A percentile compares a stretch with the other conserved stretches of the same genome.
Conservation (phyloP, 495 filamentous ascomycete genomes). For the Penicillium malachiteum region DNA sequence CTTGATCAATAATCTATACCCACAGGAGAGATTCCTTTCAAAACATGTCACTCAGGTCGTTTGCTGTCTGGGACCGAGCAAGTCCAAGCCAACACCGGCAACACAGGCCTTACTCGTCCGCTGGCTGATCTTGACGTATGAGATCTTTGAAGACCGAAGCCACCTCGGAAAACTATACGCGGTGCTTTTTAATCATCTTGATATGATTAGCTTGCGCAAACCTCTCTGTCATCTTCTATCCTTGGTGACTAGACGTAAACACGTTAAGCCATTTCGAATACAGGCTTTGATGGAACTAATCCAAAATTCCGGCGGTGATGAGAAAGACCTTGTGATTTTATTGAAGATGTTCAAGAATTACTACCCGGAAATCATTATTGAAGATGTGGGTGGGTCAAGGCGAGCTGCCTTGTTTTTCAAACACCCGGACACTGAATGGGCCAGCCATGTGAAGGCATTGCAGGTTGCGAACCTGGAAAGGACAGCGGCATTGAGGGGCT, state of each 20-base stretch:
- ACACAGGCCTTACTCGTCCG: constrained; percentile 68
- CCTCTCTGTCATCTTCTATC: constrained; percentile 79
- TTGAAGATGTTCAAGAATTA: constrained; percentile 84
- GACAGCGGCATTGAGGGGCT: constrained; percentile 24
- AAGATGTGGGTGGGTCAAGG: constrained; percentile 48
- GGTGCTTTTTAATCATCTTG: constrained; percentile 78
- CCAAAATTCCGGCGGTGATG: constrained; percentile 49
- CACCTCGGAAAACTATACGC: constrained; percentile 71
- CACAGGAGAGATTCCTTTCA: constrained; percentile 59
- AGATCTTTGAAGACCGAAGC: constrained; percentile 63
- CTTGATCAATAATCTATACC: constrained; percentile 75
- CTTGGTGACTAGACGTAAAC: constrained; percentile 77
- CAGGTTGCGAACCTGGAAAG: constrained; percentile 54
- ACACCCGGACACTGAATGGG: constrained; percentile 79
- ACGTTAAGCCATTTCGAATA: constrained; percentile 82
- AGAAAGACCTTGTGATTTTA: constrained; percentile 75
- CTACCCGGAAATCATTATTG: constrained; percentile 85
- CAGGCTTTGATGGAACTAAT: constrained; percentile 69
- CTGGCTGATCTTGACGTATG: constrained; percentile 81
- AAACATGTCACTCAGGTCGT: constrained; percentile 65
- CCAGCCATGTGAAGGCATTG: constrained; percentile 62
- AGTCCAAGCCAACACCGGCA: constrained; percentile 69
- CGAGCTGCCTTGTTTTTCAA: constrained; percentile 48
- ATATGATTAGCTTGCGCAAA: constrained; percentile 62
- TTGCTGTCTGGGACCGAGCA: constrained; percentile 74